Percentiles rank a stretch among this genome's conserved stretches.
Conservation (phyloP, 306 rosid genomes). For the Glycine soja region DNA sequence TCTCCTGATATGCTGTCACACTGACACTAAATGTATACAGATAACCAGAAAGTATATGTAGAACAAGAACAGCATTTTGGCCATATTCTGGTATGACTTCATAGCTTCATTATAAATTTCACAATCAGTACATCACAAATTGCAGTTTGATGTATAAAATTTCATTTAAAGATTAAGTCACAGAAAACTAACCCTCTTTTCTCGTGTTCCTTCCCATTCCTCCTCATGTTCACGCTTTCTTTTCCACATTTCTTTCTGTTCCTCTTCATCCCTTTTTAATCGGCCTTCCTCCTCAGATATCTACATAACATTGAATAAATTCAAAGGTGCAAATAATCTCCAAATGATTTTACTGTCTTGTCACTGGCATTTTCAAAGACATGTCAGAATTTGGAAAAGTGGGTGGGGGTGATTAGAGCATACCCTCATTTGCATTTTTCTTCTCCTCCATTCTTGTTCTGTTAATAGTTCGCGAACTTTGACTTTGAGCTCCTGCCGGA, state of each 20-base stretch:
- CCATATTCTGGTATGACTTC: too few relatives aligned
- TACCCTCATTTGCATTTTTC: conserved; percentile 99
- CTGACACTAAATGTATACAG: too few relatives aligned
- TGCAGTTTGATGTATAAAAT: too few relatives aligned
- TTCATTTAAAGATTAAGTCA: too few relatives aligned
- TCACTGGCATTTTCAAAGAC: too few relatives aligned
- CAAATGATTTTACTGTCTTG: conserved; percentile 16
- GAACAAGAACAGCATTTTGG: too few relatives aligned
- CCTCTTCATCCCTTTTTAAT: conserved; percentile 95
- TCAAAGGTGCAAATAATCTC: conserved; percentile 12
- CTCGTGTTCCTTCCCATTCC: conserved; percentile 99
- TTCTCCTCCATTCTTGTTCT: conserved; percentile 98
- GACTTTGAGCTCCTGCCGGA: conserved; percentile 83
- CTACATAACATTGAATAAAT: conserved; percentile 56
- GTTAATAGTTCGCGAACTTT: conserved; percentile 95
- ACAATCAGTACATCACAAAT: too few relatives aligned
- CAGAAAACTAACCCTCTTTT: conserved; percentile 78
- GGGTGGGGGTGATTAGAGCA: conserved; percentile 34
- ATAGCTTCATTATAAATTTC: too few relatives aligned
- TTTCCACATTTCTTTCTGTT: conserved; percentile 97
- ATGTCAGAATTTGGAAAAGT: not conserved
- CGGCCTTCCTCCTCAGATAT: conserved; percentile 99
- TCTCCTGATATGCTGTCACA: too few relatives aligned
- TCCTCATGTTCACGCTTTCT: conserved; percentile 98
- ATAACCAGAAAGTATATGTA: too few relatives aligned